phyloP scores from a whole-genome alignment of 495 filamentous ascomycete species.

The Penicillium paxilli region DNA sequence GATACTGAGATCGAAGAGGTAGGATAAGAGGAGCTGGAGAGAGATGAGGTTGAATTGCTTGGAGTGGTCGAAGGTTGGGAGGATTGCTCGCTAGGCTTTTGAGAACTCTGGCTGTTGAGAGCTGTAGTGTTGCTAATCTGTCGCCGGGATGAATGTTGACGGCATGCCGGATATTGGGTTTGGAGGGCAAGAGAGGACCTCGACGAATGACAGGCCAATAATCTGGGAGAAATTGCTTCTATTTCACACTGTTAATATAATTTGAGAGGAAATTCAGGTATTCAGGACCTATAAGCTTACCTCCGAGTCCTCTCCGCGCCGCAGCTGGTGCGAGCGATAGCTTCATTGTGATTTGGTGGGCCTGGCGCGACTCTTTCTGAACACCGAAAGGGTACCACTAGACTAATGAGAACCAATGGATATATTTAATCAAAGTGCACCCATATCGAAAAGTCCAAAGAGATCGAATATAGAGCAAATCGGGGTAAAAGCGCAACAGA shows the following conservation, averaged over 20 bases:
- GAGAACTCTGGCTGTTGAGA: background rate
- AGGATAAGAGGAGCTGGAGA: background rate
- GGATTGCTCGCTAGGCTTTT: background rate
- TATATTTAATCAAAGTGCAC: background rate
- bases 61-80: background rate
- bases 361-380: conserved; percentile 5
- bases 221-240: background rate
- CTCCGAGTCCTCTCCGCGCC: conserved; percentile 25
- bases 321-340: conserved; percentile 28
- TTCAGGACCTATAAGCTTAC: conserved; percentile 11
- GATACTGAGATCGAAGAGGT: conserved; percentile 24
- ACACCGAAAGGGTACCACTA: conserved; percentile 8
- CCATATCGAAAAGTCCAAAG: conserved; percentile 15
- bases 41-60: background rate
- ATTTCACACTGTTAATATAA: background rate
- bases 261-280: background rate
- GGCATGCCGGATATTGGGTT: background rate
- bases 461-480: no score
- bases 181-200: background rate
- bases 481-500: background rate
- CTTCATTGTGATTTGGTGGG: conserved; percentile 32
- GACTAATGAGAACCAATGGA: background rate
- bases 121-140: conserved; percentile 18
- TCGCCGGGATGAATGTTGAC: conserved; percentile 8
- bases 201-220: background rate